Conservation (phyloP, 192 early-diverging fungal species). For the Thoreauomyces humboldtii region DNA sequence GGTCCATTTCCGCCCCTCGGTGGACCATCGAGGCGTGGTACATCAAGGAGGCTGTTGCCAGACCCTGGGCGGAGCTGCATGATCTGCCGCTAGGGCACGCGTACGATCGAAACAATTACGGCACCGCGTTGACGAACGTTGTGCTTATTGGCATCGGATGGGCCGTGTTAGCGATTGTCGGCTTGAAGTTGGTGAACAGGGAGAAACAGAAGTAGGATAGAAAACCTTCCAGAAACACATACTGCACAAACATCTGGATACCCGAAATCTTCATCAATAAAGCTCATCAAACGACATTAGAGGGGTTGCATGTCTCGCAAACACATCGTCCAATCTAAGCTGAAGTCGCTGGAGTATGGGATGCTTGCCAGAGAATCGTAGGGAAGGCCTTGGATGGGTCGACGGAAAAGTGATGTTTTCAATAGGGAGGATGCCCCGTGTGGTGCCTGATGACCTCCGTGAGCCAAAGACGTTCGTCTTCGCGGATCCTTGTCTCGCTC, state of each 20-base stretch:
- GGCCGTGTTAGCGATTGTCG: constrained; percentile 51
- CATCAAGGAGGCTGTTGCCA: constrained; percentile 40
- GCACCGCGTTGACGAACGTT: constrained; percentile 41
- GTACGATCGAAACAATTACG: constrained; percentile 43
- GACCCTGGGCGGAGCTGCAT: constrained; percentile 8
- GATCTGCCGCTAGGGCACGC: constrained; percentile 27
- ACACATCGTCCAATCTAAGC: too few relatives aligned
- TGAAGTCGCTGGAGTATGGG: too few relatives aligned
- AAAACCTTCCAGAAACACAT: too few relatives aligned
- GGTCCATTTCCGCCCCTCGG: constrained; percentile 58
- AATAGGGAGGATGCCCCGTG: neutral
- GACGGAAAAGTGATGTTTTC: neutral
- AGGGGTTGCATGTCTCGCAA: too few relatives aligned
- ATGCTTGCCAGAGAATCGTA: too few relatives aligned
- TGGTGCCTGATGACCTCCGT: neutral
- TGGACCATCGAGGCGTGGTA: constrained; percentile 63
- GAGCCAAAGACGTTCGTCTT: neutral
- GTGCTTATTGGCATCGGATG: constrained; percentile 48
- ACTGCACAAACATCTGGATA: too few relatives aligned
- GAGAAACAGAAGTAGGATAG: constrained; percentile 58
- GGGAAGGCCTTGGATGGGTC: too few relatives aligned
- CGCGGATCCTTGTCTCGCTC: neutral
- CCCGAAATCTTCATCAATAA: too few relatives aligned
- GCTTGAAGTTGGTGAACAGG: constrained; percentile 52
- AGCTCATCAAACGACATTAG: too few relatives aligned